These are phyloP conservation scores for Lobosporangium transversale DNA, from an alignment of 192 early-diverging fungal genomes.

Conservation along the genomic window DNA sequence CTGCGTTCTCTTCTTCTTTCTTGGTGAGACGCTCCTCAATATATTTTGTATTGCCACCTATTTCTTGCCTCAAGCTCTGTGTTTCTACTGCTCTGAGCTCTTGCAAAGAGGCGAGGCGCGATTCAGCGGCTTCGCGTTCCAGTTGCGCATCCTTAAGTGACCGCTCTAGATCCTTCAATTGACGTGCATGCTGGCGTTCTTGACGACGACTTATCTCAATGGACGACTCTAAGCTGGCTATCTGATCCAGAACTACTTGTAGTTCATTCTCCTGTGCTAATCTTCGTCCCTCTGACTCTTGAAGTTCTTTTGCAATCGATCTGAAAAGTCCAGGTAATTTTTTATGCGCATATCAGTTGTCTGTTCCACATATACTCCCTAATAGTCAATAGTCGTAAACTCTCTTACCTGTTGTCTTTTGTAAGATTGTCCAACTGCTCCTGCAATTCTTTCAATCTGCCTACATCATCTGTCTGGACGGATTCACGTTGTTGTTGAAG, in stretches of 20 bases:
- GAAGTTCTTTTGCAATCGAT: constrained; percentile 23
- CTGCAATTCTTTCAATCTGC: constrained; percentile 28
- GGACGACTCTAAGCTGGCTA: constrained; percentile 35
- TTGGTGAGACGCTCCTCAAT: constrained; percentile 48
- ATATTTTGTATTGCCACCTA: constrained; percentile 47
- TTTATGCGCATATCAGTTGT: too few relatives aligned
- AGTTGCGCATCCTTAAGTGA: constrained; percentile 36
- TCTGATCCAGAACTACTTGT: constrained; percentile 44
- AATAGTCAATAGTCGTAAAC: too few relatives aligned
- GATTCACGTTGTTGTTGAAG: constrained; percentile 55
- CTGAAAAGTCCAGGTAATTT: too few relatives aligned
- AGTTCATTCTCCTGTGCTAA: constrained; percentile 24
- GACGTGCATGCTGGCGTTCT: constrained; percentile 36
- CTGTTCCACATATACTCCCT: too few relatives aligned
- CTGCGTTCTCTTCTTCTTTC: constrained; percentile 61
- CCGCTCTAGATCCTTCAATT: constrained; percentile 45
- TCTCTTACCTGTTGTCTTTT: constrained; percentile 43
- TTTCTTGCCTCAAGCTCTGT: constrained; percentile 46
- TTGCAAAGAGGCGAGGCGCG: constrained; percentile 41
- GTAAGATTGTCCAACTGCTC: constrained; percentile 31
- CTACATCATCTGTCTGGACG: constrained; percentile 29
- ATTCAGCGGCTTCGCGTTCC: constrained; percentile 34
- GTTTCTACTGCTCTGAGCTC: constrained; percentile 39
- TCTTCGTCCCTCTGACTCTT: constrained; percentile 26
- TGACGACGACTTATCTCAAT: constrained; percentile 44